Base-by-base conservation (phyloP, 257 asterid species). In the Salvia hispanica region DNA sequence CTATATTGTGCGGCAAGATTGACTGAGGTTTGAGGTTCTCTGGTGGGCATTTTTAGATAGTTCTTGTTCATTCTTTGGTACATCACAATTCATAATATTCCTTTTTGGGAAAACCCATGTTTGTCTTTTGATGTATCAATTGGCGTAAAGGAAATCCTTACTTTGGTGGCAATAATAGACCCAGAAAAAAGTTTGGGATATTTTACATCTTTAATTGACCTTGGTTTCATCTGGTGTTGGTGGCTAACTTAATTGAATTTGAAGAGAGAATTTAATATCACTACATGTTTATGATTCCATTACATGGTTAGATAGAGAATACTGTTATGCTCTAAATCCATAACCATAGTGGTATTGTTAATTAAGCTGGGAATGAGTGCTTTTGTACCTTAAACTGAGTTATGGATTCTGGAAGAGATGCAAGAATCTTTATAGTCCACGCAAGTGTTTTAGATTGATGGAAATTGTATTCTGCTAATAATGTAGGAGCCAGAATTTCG, bases 331-430 rank as follows among this genome's bases (percentile, higher is more conserved):
- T 58, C 13, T 34, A 43, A 39, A 34, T 36, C 53, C 12, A 45
- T 60, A 28, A 12, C 25, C 62, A 36, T 18, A 13, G 15, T 44
- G 55, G 18, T 43, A 18, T 31, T 28, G 66, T 18, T 13, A 60
- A 28, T 57, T 18, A 21, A 39, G 63, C 50, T 8, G 44, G 43
- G 46, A 60, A 18, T 63, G 45, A 10, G 43, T 14, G 28, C 33
- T 39, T 39, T 11, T 12, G 45, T n/a, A 39, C 39, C 43, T 34
- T 18, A 0, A 50, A 28, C 16, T 40, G 46, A 14, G 40, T 58
- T 45, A 36, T 68, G 68, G 68, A n/a, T 31, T 37, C 47, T 47
- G 71, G 67, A 39, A 16, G 44, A 39, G 3, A 39, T 33, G 50
- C 7, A 31, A 7, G 25, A 16, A 61, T 65, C 62, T 58, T 12